Percentiles rank a stretch among this genome's conserved stretches.
phyloP scores from a whole-genome alignment of 345 rosid genomes.

The Rhodamnia rubescens region DNA sequence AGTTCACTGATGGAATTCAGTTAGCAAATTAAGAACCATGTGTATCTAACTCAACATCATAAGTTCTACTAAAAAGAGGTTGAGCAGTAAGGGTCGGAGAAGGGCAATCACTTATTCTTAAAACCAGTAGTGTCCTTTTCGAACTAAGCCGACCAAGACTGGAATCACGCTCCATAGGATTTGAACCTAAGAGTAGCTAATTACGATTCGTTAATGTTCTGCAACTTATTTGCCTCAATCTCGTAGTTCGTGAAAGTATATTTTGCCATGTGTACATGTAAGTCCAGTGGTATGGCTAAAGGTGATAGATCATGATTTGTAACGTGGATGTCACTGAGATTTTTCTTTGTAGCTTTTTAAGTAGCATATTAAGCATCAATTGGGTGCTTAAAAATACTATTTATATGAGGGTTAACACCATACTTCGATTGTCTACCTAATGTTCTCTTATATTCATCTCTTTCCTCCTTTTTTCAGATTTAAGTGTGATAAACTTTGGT shows the following conservation, averaged over 20 bases:
- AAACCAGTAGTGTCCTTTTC: no score
- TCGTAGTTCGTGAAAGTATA: background rate
- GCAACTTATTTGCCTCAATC: background rate
- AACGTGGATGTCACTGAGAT: background rate
- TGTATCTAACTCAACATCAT: background rate
- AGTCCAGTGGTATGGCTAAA: background rate
- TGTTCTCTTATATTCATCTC: background rate
- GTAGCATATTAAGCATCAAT: background rate
- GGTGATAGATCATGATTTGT: background rate
- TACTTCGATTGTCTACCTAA: background rate
- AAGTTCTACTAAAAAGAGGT: background rate
- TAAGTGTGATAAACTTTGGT: background rate
- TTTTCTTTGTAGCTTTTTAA: background rate
- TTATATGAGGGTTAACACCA: background rate
- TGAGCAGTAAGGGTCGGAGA: no score
- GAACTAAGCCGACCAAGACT: no score
- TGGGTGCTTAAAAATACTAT: background rate
- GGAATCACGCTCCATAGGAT: no score
- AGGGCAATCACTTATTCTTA: no score
- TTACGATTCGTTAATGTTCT: background rate
- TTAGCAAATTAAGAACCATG: background rate
- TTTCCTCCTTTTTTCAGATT: background rate
- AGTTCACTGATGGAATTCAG: background rate
- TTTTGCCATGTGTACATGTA: background rate
- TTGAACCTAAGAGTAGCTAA: background rate